A percentile compares a stretch with the other conserved stretches of the same genome.
phyloP scores from a whole-genome alignment of 2,329 filamentous ascomycete genomes.

The Drechslerella stenobrocha region DNA sequence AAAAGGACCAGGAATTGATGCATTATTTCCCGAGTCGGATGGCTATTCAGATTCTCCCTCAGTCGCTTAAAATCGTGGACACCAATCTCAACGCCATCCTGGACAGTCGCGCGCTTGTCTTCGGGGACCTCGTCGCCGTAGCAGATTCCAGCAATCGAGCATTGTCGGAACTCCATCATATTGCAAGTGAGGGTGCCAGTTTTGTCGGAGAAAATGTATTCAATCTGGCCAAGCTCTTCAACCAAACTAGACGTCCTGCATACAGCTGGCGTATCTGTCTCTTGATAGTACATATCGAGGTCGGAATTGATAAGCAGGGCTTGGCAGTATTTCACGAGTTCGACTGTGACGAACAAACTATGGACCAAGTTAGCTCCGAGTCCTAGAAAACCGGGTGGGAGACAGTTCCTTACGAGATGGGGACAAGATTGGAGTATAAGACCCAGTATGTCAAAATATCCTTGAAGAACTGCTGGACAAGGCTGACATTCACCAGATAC shows the following conservation, averaged over 20 bases:
- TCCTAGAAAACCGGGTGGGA: neutral
- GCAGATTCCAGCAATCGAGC: constrained; percentile 87
- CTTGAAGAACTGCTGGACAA: constrained; percentile 81
- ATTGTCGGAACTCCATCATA: constrained; percentile 98
- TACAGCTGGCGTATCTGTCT: constrained; percentile 90
- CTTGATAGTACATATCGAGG: constrained; percentile 95
- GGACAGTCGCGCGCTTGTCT: constrained; percentile 77
- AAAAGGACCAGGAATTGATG: constrained; percentile 86
- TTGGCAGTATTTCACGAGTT: constrained; percentile 97
- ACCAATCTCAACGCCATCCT: constrained; percentile 75
- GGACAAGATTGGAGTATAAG: constrained; percentile 91
- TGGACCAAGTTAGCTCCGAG: constrained; percentile 18
- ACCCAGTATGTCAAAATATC: constrained; percentile 99
- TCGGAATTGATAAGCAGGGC: constrained; percentile 98
- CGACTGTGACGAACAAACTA: constrained; percentile 86
- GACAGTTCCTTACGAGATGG: constrained; percentile 67
- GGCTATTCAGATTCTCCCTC: constrained; percentile 68
- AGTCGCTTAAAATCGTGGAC: constrained; percentile 83
- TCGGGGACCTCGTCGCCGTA: constrained; percentile 92
- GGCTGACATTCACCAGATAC: constrained; percentile 65
- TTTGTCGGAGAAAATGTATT: constrained; percentile 98
- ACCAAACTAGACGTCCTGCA: constrained; percentile 95
- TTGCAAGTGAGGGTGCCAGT: constrained; percentile 97
- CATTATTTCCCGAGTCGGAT: constrained; percentile 65
- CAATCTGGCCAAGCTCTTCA: constrained; percentile 95